Evolutionary conservation across 2,329 filamentous ascomycete genomes (phyloP), one percentile per base, ranked within the genome.

Genomic region (Escovopsis weberi): DNA sequence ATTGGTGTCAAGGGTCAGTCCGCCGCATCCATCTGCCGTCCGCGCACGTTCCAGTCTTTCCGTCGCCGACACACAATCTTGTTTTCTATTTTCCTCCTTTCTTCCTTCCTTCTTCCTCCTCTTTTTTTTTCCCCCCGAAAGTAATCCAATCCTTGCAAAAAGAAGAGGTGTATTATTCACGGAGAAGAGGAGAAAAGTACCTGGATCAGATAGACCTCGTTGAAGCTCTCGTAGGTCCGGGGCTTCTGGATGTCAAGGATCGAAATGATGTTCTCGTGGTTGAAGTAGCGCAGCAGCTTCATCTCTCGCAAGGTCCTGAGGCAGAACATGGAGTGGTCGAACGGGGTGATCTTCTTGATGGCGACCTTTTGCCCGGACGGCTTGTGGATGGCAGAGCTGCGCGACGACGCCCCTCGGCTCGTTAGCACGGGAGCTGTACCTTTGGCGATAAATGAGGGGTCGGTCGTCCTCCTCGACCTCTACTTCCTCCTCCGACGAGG

Each of bases 291-390:
- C 57, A 98, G 70, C 45, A 98, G 74, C 76, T 98, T 98, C 91
- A 98, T 98, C 68, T 98, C 91, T 64, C 91, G 87, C 51, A 98
- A 72, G 1, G 91, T 98, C 62, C 91, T 76, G 56, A 98, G 69
- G 63, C 89, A 95, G 73, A 95, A 95, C 88, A 95, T 95, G 61
- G 87, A 94, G 63, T 96, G 91, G 59, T 98, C 91, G 65, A 98
- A 98, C 6, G 91, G 91, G 0, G 88, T 96, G 57, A 98, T 98
- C 76, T 98, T 98, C 75, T 98, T 98, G 73, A 98, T 98, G 47
- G 91, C 91, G 47, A 98, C 91, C 68, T 96, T 96, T 66, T 98
- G 91, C 49, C 87, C 82, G 0, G 91, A 96, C 19, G 91, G 91
- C 69, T 96, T 96, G 72, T 98, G 91, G 53, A 96, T 80, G 45